Evolutionary conservation across 306 rosid genomes (phyloP).

Genomic region (Ziziphus jujuba): DNA sequence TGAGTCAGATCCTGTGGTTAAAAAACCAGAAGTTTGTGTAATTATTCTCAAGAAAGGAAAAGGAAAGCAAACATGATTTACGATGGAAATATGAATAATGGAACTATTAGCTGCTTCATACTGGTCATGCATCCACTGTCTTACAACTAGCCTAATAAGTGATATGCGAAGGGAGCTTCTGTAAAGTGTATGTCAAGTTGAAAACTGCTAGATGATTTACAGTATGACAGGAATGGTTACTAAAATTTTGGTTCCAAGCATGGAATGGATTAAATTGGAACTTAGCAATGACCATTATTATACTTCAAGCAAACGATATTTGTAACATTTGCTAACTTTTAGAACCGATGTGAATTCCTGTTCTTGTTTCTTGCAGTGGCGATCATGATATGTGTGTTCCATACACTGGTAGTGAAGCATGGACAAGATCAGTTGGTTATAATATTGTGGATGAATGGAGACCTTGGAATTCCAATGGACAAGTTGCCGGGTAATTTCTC

Average conservation of each 20-base stretch:
- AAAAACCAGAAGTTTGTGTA: neutral
- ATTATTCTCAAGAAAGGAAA: neutral
- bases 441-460: slow-evolving; percentile 81
- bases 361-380: slow-evolving; percentile 50
- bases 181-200: neutral
- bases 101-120: neutral
- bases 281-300: neutral
- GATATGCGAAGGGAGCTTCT: neutral
- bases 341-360: neutral
- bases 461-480: slow-evolving; percentile 72
- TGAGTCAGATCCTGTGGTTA: neutral
- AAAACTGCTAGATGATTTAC: neutral
- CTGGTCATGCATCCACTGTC: neutral
- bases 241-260: no score
- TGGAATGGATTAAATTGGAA: no score
- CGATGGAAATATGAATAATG: neutral
- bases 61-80: neutral
- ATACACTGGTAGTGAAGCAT: slow-evolving; percentile 76
- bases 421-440: slow-evolving; percentile 86
- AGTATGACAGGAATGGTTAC: no score
- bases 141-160: neutral
- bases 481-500: slow-evolving; percentile 74
- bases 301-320: neutral
- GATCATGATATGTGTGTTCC: slow-evolving; percentile 98
- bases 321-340: neutral